These are phyloP conservation scores for Populus ilicifolia DNA, from an alignment of 345 rosid species.

Conservation along the genomic window DNA sequence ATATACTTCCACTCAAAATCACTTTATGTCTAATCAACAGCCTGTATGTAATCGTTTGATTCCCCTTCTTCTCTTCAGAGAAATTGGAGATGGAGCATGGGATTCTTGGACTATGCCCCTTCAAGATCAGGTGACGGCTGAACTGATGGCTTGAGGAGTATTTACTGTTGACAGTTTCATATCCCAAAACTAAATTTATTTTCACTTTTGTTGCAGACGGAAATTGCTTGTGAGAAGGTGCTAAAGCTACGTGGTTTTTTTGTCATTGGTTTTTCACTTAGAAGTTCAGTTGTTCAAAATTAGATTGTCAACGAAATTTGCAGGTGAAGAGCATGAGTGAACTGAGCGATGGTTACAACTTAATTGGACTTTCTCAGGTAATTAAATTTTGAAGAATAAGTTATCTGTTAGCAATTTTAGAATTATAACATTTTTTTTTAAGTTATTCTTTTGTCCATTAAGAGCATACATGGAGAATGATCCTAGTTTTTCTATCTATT, in stretches of 20 bases:
- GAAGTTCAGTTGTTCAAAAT: constrained; percentile 7
- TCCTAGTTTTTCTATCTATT: not conserved
- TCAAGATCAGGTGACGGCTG: constrained; percentile 51
- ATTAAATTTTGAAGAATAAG: not conserved
- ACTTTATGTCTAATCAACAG: not conserved
- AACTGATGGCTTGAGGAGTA: constrained; percentile 5
- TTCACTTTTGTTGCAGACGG: constrained; percentile 52
- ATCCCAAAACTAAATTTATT: constrained; percentile 3
- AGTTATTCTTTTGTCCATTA: not conserved
- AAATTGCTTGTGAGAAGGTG: constrained; percentile 83
- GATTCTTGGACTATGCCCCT: constrained; percentile 95
- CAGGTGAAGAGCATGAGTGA: constrained; percentile 71
- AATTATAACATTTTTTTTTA: not conserved
- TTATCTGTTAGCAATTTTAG: not conserved
- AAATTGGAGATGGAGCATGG: constrained; percentile 88
- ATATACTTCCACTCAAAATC: not conserved
- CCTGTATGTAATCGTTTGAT: not conserved
- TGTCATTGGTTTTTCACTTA: not conserved
- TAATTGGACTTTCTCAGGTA: constrained; percentile 92
- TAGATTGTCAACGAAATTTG: constrained; percentile 14
- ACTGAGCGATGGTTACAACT: constrained; percentile 65
- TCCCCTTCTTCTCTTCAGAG: constrained; percentile 34
- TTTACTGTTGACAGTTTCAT: constrained; percentile 1
- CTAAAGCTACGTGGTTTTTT: constrained; percentile 9
- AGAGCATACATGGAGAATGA: not conserved